A percentile compares a stretch with the other conserved stretches of the same genome.
Conservation (phyloP, 306 rosid species). For the Trichosanthes cucumerina region DNA sequence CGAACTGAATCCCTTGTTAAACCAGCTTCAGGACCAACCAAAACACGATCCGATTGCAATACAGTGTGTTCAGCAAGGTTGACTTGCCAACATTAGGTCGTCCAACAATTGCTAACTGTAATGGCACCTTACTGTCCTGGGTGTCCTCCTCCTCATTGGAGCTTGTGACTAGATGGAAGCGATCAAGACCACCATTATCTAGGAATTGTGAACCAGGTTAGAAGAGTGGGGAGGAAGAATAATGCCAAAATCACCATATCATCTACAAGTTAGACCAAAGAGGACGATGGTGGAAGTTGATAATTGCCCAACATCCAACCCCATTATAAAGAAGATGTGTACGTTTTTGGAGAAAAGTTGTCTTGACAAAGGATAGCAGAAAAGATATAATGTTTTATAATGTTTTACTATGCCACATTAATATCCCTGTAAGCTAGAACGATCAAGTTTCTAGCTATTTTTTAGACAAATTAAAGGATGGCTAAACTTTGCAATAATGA, state of each 20-base stretch:
- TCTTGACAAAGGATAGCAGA: not conserved
- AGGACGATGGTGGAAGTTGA: not conserved
- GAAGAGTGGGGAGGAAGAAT: not conserved
- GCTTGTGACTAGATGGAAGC: slow-evolving; percentile 16
- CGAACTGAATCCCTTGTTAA: slow-evolving; percentile 90
- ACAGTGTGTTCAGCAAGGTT: slow-evolving; percentile 72
- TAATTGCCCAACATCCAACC: not conserved
- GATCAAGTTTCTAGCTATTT: not conserved
- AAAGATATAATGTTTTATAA: not conserved
- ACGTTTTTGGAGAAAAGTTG: not conserved
- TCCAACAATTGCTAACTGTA: slow-evolving; percentile 94
- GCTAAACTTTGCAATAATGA: not conserved
- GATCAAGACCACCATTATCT: slow-evolving; percentile 38
- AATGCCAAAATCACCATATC: not conserved
- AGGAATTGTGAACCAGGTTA: slow-evolving; percentile 7
- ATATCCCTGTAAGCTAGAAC: not conserved
- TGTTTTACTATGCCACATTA: too few relatives aligned
- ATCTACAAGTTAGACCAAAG: not conserved
- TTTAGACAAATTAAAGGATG: not conserved
- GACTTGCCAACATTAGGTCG: slow-evolving; percentile 97
- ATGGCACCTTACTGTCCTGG: slow-evolving; percentile 49
- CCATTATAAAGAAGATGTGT: not conserved
- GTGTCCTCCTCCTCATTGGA: slow-evolving; percentile 38
- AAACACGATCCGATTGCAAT: slow-evolving; percentile 87
- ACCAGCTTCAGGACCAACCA: slow-evolving; percentile 98